Conservation (phyloP, 495 filamentous ascomycete genomes). For the Barbatosphaeria neglecta region DNA sequence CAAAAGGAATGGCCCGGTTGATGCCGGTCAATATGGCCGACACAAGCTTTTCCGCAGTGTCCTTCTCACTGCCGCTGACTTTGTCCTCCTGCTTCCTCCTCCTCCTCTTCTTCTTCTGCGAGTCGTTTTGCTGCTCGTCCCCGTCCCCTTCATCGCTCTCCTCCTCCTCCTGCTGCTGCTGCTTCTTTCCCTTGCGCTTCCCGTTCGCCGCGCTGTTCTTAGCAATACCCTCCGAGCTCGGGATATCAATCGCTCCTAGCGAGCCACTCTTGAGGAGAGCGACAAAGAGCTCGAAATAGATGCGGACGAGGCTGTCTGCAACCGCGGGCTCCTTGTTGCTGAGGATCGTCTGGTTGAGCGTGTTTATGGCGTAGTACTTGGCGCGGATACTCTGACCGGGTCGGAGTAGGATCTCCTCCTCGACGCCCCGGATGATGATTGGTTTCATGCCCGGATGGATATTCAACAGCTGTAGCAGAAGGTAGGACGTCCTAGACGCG, state of each 20-base stretch:
- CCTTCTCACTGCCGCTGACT: constrained; percentile 32
- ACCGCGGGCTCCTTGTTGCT: constrained; percentile 70
- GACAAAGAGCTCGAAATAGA: constrained; percentile 85
- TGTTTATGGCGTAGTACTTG: constrained; percentile 92
- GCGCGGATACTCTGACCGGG: constrained; percentile 78
- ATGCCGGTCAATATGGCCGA: constrained; percentile 86
- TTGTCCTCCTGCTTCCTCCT: constrained; percentile 10
- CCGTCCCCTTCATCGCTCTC: constrained; percentile 3
- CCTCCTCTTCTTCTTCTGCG: constrained; percentile 10
- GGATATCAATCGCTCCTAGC: constrained; percentile 6
- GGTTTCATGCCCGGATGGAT: constrained; percentile 88
- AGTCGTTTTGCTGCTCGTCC: constrained; percentile 5
- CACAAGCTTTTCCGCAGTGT: constrained; percentile 71
- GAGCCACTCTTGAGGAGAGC: constrained; percentile 51
- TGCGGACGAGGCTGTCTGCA: constrained; percentile 68
- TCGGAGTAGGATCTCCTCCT: constrained; percentile 76
- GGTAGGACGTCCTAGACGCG: constrained; percentile 79
- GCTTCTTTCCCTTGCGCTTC: background rate
- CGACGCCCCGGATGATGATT: constrained; percentile 69
- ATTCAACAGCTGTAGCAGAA: constrained; percentile 78
- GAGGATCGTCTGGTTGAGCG: constrained; percentile 88
- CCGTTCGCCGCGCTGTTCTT: constrained; percentile 6
- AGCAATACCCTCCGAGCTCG: background rate
- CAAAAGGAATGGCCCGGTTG: constrained; percentile 90
- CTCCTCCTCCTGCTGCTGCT: constrained; percentile 9